phyloP scores from a whole-genome alignment of 2,329 filamentous ascomycete genomes.

The Alternaria arborescens region DNA sequence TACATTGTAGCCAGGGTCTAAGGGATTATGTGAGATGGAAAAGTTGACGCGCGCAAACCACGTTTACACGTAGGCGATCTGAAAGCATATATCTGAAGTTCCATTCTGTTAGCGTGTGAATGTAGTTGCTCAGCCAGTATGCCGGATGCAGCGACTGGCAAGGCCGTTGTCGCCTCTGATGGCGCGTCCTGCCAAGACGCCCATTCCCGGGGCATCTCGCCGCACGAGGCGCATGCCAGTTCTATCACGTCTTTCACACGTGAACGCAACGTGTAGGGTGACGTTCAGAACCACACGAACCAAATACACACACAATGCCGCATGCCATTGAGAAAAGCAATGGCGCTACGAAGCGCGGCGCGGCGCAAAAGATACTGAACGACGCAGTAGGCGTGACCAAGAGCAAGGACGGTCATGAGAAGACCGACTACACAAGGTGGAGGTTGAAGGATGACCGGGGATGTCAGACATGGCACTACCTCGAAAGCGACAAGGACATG shows the following conservation, averaged over 20 bases:
- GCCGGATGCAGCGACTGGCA: background rate
- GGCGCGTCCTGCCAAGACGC: conserved; percentile 32
- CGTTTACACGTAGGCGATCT: background rate
- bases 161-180: conserved; percentile 1
- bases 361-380: conserved; percentile 18
- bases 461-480: conserved; percentile 92
- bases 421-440: conserved; percentile 85
- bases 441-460: conserved; percentile 83
- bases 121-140: background rate
- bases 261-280: conserved; percentile 3
- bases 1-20: background rate
- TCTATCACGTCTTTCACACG: conserved; percentile 11
- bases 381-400: conserved; percentile 24
- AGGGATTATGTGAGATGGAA: background rate
- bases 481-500: conserved; percentile 74
- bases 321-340: conserved; percentile 36
- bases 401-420: conserved; percentile 39
- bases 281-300: background rate
- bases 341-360: conserved; percentile 29
- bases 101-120: background rate
- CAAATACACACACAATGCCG: conserved; percentile 22
- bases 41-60: background rate
- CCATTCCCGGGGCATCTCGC: conserved; percentile 13
- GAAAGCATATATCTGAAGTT: background rate
- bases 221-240: conserved; percentile 5